Evolutionary conservation across 306 rosid species (phyloP).

Genomic region (Sophora flavescens): DNA sequence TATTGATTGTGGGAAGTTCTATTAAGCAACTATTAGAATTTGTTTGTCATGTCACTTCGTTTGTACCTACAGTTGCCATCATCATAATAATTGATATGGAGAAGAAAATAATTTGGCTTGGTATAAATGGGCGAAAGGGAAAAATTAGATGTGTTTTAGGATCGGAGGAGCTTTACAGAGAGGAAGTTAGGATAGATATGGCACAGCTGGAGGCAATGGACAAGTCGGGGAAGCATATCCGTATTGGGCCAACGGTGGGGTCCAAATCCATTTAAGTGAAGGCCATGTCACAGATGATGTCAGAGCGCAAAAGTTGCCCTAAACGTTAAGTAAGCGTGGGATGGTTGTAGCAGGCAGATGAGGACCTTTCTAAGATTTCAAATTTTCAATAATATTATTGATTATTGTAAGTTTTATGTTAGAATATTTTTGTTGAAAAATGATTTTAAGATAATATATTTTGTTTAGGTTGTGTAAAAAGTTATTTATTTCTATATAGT

Average conservation of each 20-base stretch:
- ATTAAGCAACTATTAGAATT: too few species aligned
- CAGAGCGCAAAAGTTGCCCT: conserved; percentile 44
- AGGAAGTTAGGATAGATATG: conserved; percentile 29
- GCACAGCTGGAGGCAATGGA: conserved; percentile 45
- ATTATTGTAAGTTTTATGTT: too few species aligned
- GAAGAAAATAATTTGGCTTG: background rate
- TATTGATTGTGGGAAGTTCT: too few species aligned
- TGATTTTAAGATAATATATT: too few species aligned
- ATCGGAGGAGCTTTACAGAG: conserved; percentile 6
- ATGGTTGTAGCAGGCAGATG: background rate
- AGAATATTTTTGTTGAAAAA: too few species aligned
- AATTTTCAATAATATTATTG: too few species aligned
- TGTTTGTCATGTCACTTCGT: too few species aligned
- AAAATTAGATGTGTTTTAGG: background rate
- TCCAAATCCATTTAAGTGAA: conserved; percentile 50
- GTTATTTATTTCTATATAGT: too few species aligned
- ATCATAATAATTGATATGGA: background rate
- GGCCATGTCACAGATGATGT: conserved; percentile 57
- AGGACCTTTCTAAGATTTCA: too few species aligned
- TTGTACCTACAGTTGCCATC: background rate
- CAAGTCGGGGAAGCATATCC: conserved; percentile 25
- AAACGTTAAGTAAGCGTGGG: background rate
- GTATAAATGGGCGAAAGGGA: background rate
- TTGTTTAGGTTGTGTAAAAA: too few species aligned
- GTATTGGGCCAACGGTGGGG: conserved; percentile 41